Percentiles rank a stretch among this genome's conserved stretches.
Conservation (phyloP, 1,139 yeast species). For the Pneumocystis jirovecii region DNA sequence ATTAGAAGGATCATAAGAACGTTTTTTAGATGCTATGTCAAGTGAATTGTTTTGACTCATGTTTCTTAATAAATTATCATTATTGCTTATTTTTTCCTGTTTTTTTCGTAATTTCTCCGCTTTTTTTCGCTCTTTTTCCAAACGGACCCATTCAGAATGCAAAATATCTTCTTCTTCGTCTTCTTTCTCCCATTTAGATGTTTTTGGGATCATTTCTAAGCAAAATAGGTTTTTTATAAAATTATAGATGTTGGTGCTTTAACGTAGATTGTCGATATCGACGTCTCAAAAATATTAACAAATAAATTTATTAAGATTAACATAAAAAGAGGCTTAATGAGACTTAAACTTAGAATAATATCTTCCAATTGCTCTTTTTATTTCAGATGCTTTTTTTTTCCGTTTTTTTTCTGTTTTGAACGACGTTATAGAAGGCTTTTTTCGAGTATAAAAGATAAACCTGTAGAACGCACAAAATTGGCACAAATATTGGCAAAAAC, state of each 20-base stretch:
- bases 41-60: neutral
- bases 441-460: neutral
- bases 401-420: neutral
- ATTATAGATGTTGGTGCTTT: neutral
- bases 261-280: neutral
- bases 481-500: neutral
- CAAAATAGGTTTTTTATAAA: neutral
- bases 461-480: neutral
- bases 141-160: slow-evolving; percentile 1
- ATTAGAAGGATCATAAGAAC: neutral
- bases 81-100: neutral
- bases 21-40: neutral
- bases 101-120: slow-evolving; percentile 10
- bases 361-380: neutral
- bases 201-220: neutral
- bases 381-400: neutral
- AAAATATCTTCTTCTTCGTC: slow-evolving; percentile 12
- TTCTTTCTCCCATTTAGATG: slow-evolving; percentile 10
- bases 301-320: neutral
- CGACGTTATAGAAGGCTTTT: neutral
- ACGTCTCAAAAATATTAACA: neutral
- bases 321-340: neutral
- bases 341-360: neutral
- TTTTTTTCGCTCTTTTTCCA: slow-evolving; percentile 7
- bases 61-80: neutral